phyloP scores from a whole-genome alignment of 768 basidiomycete genomes.

The Russula vinacea region DNA sequence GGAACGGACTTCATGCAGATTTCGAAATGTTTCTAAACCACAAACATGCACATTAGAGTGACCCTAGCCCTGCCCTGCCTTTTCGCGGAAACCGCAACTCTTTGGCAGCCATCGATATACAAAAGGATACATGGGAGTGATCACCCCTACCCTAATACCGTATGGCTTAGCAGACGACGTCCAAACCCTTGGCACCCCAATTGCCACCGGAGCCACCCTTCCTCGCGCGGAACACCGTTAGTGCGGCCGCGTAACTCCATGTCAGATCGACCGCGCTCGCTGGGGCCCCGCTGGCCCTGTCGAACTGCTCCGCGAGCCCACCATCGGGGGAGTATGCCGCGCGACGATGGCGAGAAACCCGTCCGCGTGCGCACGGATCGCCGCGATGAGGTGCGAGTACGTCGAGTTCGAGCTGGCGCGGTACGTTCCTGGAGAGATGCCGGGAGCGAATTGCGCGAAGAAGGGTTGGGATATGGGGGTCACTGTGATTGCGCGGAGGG shows the following conservation, averaged over 20 bases:
- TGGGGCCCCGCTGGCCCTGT: slow-evolving; percentile 44
- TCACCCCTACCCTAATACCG: neutral
- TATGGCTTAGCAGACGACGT: slow-evolving; percentile 29
- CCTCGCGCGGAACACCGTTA: slow-evolving; percentile 49
- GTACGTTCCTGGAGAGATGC: neutral
- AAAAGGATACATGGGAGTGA: too few relatives aligned
- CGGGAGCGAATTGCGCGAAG: neutral
- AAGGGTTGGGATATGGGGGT: neutral
- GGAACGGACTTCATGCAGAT: neutral
- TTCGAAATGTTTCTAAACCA: too few relatives aligned
- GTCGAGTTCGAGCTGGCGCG: slow-evolving; percentile 35
- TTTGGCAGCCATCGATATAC: neutral
- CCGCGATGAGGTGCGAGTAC: neutral
- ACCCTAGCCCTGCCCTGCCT: neutral
- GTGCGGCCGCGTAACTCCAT: slow-evolving; percentile 67
- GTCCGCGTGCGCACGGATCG: neutral
- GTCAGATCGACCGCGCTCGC: slow-evolving; percentile 58
- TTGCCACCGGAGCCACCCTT: slow-evolving; percentile 46
- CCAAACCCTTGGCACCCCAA: slow-evolving; percentile 63
- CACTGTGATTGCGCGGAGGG: neutral
- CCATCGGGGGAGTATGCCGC: slow-evolving; percentile 61
- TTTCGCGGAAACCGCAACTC: neutral
- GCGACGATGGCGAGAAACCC: slow-evolving; percentile 42
- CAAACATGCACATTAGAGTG: too few relatives aligned
- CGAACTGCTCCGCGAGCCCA: slow-evolving; percentile 60